phyloP scores from a whole-genome alignment of 306 rosid species.

The Parietaria judaica region DNA sequence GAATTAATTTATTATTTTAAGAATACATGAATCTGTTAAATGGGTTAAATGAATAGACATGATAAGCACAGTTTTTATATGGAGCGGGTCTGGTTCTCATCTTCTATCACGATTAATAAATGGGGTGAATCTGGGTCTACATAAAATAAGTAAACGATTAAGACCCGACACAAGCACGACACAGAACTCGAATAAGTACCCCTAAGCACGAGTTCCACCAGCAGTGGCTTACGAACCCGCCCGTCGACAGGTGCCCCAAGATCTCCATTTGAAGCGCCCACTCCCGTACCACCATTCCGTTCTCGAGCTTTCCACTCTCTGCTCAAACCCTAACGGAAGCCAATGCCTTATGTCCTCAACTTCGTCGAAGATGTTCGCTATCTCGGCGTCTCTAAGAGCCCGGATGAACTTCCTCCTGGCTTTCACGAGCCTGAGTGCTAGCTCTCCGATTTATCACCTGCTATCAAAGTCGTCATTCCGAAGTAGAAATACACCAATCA shows the following conservation, averaged over 20 bases:
- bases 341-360: not conserved
- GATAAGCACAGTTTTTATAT: too few species aligned
- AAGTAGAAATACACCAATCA: not conserved
- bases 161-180: too few species aligned
- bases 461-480: not conserved
- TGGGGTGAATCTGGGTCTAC: too few species aligned
- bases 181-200: too few species aligned
- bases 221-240: conserved; percentile 39
- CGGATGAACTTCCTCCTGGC: conserved; percentile 36
- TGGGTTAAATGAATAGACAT: too few species aligned
- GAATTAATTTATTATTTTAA: too few species aligned
- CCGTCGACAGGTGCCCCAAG: conserved; percentile 31
- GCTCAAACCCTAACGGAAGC: conserved; percentile 42
- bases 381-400: conserved; percentile 47
- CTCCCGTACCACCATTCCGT: conserved; percentile 37
- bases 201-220: conserved; percentile 49
- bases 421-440: conserved; percentile 41
- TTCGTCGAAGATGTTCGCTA: conserved; percentile 24
- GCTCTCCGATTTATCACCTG: conserved; percentile 19
- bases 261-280: conserved; percentile 50
- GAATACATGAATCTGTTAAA: too few species aligned
- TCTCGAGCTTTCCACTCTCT: conserved; percentile 25
- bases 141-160: too few species aligned
- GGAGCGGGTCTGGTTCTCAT: too few species aligned
- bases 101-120: too few species aligned